Conservation (phyloP, 768 basidiomycete genomes). For the Trametes elegans region DNA sequence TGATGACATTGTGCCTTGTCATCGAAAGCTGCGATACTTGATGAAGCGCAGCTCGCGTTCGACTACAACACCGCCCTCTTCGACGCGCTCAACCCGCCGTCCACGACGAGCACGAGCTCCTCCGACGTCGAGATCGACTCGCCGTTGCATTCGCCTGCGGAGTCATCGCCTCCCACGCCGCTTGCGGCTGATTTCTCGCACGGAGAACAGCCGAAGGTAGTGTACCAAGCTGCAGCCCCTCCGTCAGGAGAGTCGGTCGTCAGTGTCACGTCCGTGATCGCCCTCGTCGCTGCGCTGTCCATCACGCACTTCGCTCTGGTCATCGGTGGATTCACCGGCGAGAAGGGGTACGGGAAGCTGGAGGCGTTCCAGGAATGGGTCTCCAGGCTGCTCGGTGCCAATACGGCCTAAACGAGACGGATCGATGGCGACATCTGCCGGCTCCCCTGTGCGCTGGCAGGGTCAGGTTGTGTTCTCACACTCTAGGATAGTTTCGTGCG, state of each 20-base stretch:
- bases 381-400: conserved; percentile 2
- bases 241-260: conserved; percentile 5
- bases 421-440: too few relatives aligned
- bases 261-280: conserved; percentile 22
- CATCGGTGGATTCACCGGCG: conserved; percentile 31
- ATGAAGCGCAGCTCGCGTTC: conserved; percentile 35
- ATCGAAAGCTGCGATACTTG: conserved; percentile 24
- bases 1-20: not conserved
- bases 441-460: too few relatives aligned
- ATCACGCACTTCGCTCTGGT: conserved; percentile 30
- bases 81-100: conserved; percentile 25
- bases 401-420: conserved; percentile 11
- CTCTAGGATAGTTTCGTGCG: too few relatives aligned
- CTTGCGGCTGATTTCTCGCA: conserved; percentile 4
- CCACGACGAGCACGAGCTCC: not conserved
- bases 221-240: conserved; percentile 11
- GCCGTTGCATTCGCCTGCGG: conserved; percentile 10
- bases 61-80: conserved; percentile 34
- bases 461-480: too few relatives aligned
- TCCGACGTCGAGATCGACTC: conserved; percentile 9
- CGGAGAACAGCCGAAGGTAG: conserved; percentile 8
- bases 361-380: conserved; percentile 23
- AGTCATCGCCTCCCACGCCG: conserved; percentile 2
- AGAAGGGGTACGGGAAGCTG: conserved; percentile 23
- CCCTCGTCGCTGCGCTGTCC: conserved; percentile 31